phyloP scores from a whole-genome alignment of 192 early-diverging fungal genomes.

The Mortierella alpina region DNA sequence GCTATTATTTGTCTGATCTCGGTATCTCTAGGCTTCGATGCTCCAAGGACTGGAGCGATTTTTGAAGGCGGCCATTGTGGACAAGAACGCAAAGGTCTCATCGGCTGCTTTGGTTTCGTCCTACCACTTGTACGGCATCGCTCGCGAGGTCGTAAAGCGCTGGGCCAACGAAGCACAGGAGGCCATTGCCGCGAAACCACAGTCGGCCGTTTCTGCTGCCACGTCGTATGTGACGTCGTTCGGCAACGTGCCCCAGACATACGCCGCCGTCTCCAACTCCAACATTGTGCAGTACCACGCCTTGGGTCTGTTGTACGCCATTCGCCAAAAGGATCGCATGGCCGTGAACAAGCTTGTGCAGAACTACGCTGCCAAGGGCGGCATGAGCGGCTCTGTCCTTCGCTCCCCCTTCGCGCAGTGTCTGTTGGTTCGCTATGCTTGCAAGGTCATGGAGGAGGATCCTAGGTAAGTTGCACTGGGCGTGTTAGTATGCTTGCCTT shows the following conservation, averaged over 20 bases:
- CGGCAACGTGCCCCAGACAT: conserved; percentile 52
- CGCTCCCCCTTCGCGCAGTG: conserved; percentile 91
- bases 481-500: neutral
- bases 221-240: conserved; percentile 67
- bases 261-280: conserved; percentile 69
- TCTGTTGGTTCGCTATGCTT: conserved; percentile 92
- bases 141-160: conserved; percentile 92
- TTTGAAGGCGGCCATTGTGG: conserved; percentile 96
- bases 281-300: conserved; percentile 97
- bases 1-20: neutral
- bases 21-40: conserved; percentile 80
- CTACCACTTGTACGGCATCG: conserved; percentile 84
- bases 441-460: conserved; percentile 87
- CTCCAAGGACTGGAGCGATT: conserved; percentile 95
- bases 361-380: conserved; percentile 73
- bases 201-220: conserved; percentile 60
- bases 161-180: conserved; percentile 99
- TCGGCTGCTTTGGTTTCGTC: conserved; percentile 93
- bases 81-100: conserved; percentile 90
- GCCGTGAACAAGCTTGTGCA: conserved; percentile 97
- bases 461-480: conserved; percentile 56
- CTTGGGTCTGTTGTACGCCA: conserved; percentile 93
- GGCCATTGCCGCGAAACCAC: conserved; percentile 86
- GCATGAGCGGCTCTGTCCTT: conserved; percentile 64
- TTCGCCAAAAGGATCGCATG: conserved; percentile 97